Evolutionary conservation across 352 stramenopile genomes (phyloP), one percentile per base, ranked within the genome.

Genomic region (Phytophthora hybrid): DNA sequence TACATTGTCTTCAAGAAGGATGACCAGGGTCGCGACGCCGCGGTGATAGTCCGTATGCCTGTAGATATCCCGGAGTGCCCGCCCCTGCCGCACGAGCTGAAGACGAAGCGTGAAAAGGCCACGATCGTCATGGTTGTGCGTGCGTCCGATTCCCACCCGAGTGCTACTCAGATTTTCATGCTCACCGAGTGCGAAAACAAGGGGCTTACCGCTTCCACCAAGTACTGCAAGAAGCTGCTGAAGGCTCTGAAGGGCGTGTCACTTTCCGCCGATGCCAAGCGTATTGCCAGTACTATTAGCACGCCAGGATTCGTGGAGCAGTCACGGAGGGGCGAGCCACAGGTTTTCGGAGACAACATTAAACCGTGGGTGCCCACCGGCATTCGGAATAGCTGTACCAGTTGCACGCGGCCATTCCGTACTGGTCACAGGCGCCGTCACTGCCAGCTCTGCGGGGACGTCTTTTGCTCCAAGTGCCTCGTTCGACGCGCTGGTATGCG

Each of bases 381-480:
- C 47, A 64, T 80, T 31, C 83, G 89, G 3, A 71, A 76, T 4
- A 72, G 73, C 49, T 95, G 89, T 57, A 79, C 76, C 23, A 86
- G 89, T 44, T 95, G 89, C 69, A 74, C 88, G 46, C 76, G 82
- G 9, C 63, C 73, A 7, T 95, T 95, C 61, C 76, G 79, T 32
- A 66, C 79, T 52, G 84, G 78, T 21, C 85, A 87, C 21, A 78
- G 81, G 26, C 86, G 89, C 23, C 83, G 88, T 52, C 85, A 93
- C 63, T 95, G 89, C 58, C 86, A 87, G 1, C 69, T 94, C 53
- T 95, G 89, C 52, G 85, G 88, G 9, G 87, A 93, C 37, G 81
- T 93, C 9, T 88, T 93, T 51, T 95, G 88, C 77, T 68, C 79
- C 58, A 93, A 92, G 69, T 95, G 88, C 53, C 70, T 88, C 49